These are phyloP conservation scores for Daldinia loculata DNA, from an alignment of 495 filamentous ascomycete species.

Conservation along the genomic window DNA sequence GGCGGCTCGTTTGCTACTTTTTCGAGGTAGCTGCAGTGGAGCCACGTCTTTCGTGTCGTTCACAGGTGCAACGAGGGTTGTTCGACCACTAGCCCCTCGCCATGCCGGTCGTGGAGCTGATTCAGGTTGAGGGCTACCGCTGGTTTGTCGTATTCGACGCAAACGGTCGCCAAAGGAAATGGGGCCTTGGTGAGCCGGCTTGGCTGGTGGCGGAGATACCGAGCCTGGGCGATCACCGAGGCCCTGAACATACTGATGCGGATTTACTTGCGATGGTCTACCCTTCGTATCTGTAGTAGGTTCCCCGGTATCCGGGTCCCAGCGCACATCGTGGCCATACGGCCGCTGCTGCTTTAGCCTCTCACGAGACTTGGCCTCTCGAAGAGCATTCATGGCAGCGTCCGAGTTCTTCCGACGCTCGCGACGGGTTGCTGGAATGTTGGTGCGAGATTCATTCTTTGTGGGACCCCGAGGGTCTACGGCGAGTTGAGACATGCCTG, in stretches of 20 bases:
- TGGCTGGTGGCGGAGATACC: slow-evolving; percentile 39
- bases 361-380: slow-evolving; percentile 47
- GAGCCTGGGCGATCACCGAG: slow-evolving; percentile 43
- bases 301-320: slow-evolving; percentile 62
- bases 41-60: slow-evolving; percentile 53
- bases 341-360: slow-evolving; percentile 41
- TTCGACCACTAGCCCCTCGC: slow-evolving; percentile 63
- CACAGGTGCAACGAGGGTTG: slow-evolving; percentile 57
- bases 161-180: slow-evolving; percentile 57
- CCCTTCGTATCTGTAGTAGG: slow-evolving; percentile 54
- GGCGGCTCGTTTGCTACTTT: slow-evolving; percentile 50
- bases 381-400: slow-evolving; percentile 43
- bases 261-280: slow-evolving; percentile 57
- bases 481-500: slow-evolving; percentile 47
- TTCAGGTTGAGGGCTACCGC: slow-evolving; percentile 43
- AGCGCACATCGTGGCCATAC: slow-evolving; percentile 48
- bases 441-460: slow-evolving; percentile 45
- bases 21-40: slow-evolving; percentile 57
- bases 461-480: slow-evolving; percentile 32
- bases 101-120: slow-evolving; percentile 57
- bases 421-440: slow-evolving; percentile 61
- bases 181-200: slow-evolving; percentile 25
- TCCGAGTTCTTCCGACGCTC: slow-evolving; percentile 56
- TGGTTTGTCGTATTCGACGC: slow-evolving; percentile 51
- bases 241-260: slow-evolving; percentile 54